These are phyloP conservation scores for Albizia julibrissin DNA, from an alignment of 306 rosid genomes.

Conservation along the genomic window DNA sequence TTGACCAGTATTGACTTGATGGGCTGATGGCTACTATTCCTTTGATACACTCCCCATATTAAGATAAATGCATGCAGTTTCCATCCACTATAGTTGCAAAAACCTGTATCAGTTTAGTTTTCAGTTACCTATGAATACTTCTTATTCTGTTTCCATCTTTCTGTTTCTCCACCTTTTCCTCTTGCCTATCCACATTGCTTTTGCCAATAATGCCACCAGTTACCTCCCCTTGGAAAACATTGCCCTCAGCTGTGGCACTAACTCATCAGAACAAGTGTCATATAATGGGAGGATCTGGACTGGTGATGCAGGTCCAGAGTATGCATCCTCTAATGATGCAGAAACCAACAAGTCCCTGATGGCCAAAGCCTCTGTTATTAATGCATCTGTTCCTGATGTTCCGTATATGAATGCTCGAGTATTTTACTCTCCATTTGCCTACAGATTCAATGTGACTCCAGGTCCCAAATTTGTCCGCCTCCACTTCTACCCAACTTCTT, in stretches of 20 bases:
- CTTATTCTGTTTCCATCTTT: neutral
- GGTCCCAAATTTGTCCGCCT: slow-evolving; percentile 51
- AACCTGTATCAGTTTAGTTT: too few relatives aligned
- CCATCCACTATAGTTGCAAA: too few relatives aligned
- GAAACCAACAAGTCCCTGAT: slow-evolving; percentile 7
- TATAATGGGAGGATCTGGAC: slow-evolving; percentile 41
- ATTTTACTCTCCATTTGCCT: slow-evolving; percentile 39
- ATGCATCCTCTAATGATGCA: slow-evolving; percentile 21
- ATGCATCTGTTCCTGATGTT: slow-evolving; percentile 25
- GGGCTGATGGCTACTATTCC: neutral
- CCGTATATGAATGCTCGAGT: slow-evolving; percentile 46
- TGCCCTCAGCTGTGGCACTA: slow-evolving; percentile 41
- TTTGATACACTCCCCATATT: neutral
- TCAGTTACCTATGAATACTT: neutral
- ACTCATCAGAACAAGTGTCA: slow-evolving; percentile 5
- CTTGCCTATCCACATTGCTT: slow-evolving; percentile 6
- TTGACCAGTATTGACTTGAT: neutral
- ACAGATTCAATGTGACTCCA: slow-evolving; percentile 40
- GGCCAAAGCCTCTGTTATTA: slow-evolving; percentile 19
- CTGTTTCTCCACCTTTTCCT: neutral
- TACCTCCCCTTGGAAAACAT: slow-evolving; percentile 40
- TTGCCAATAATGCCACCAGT: neutral
- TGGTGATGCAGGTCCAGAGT: slow-evolving; percentile 38
- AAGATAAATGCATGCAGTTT: neutral
- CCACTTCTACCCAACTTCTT: slow-evolving; percentile 45